These are phyloP conservation scores for Coriolopsis trogii DNA, from an alignment of 1,284 basidiomycete genomes.

Conservation along the genomic window DNA sequence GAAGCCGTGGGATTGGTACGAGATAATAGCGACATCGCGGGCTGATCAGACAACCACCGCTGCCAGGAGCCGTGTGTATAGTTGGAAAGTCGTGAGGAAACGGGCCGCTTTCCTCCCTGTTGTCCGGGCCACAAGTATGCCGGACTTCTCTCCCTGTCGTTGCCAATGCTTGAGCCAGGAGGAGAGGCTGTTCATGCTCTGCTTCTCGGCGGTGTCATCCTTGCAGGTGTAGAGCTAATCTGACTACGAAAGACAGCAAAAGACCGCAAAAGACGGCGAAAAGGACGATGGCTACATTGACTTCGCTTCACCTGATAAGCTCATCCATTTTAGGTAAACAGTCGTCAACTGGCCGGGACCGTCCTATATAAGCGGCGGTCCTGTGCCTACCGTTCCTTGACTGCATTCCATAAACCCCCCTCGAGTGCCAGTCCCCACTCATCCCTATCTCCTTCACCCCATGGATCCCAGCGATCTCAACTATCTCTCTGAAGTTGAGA, in stretches of 20 bases:
- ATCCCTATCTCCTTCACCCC: slow-evolving; percentile 12
- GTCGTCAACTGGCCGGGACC: slow-evolving; percentile 23
- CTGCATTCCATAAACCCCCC: slow-evolving; percentile 9
- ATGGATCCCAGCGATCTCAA: slow-evolving; percentile 36
- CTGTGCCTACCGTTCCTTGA: slow-evolving; percentile 9
- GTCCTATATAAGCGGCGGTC: slow-evolving; percentile 20
- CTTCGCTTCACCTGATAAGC: slow-evolving; percentile 18
- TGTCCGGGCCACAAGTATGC: background rate
- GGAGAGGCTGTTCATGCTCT: too few relatives aligned
- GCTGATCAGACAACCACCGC: slow-evolving; percentile 10
- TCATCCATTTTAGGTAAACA: slow-evolving; percentile 19
- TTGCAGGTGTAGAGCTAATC: too few relatives aligned
- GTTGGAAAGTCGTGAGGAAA: background rate
- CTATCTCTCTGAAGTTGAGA: slow-evolving; percentile 61
- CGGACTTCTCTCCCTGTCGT: too few relatives aligned
- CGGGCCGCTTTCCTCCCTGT: background rate
- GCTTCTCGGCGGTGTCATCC: too few relatives aligned
- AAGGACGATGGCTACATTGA: background rate
- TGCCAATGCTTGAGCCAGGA: too few relatives aligned
- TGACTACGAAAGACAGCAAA: too few relatives aligned
- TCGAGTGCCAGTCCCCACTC: slow-evolving; percentile 1
- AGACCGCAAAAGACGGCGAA: slow-evolving; percentile 1
- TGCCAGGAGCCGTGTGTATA: background rate
- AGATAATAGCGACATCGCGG: slow-evolving; percentile 2
- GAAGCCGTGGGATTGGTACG: background rate